A percentile compares a stretch with the other conserved stretches of the same genome.
Evolutionary conservation across 169 alveolate genomes (phyloP).

Genomic region (Plasmodium falciparum): DNA sequence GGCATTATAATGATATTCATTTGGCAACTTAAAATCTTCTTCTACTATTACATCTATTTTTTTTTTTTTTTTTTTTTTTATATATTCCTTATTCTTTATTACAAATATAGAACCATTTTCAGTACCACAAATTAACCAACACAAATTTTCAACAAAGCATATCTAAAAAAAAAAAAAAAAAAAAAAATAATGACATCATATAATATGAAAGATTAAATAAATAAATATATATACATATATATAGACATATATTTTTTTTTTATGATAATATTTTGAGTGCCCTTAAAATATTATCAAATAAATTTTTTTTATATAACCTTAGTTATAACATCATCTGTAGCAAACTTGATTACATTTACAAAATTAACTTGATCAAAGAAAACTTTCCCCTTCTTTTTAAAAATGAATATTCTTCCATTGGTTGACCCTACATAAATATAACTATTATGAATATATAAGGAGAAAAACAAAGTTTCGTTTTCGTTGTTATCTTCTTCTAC

Average conservation of each 20-base stretch:
- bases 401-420: conserved; percentile 57
- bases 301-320: conserved; percentile 23
- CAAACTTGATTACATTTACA: conserved; percentile 15
- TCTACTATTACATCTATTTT: conserved; percentile 1
- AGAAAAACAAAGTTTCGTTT: conserved; percentile 26
- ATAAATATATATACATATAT: background rate
- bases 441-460: conserved; percentile 13
- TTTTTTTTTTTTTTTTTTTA: conserved; percentile 16
- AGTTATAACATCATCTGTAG: conserved; percentile 20
- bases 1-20: conserved; percentile 14
- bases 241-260: background rate
- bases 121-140: conserved; percentile 38
- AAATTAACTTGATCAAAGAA: conserved; percentile 12
- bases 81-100: conserved; percentile 1
- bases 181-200: background rate
- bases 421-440: conserved; percentile 59
- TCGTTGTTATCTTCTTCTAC: conserved; percentile 10
- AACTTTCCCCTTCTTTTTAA: conserved; percentile 21
- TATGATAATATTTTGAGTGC: too few species aligned
- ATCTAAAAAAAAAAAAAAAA: conserved; percentile 15
- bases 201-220: background rate
- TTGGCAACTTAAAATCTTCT: background rate
- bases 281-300: background rate
- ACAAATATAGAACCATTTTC: conserved; percentile 34
- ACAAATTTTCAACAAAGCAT: conserved; percentile 11